Conservation (phyloP, 257 asterid genomes). For the Lycium ferocissimum region DNA sequence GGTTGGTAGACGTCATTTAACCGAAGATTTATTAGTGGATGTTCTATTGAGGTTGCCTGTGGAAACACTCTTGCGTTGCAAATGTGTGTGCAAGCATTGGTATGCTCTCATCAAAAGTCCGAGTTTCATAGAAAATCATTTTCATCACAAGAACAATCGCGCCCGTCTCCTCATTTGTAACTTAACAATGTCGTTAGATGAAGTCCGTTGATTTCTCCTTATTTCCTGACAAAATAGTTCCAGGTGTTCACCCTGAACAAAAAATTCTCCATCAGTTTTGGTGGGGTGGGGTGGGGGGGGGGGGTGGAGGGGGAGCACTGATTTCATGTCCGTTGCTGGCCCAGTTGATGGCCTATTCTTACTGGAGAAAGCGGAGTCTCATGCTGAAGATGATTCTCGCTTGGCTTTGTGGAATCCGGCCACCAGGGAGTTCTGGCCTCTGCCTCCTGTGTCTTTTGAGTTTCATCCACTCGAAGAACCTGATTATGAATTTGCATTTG, state of each 20-base stretch:
- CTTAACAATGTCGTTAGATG: conserved; percentile 21
- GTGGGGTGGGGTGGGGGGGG: no score
- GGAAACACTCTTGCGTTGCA: conserved; percentile 42
- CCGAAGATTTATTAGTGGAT: conserved; percentile 44
- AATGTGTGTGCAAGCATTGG: conserved; percentile 54
- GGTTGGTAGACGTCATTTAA: conserved; percentile 27
- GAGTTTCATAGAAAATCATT: conserved; percentile 41
- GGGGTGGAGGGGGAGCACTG: conserved; percentile 29
- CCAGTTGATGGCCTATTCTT: conserved; percentile 51
- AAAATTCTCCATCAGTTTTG: conserved; percentile 4
- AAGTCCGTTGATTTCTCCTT: conserved; percentile 29
- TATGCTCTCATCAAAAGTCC: conserved; percentile 44
- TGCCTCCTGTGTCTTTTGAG: conserved; percentile 35
- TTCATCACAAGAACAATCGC: conserved; percentile 34
- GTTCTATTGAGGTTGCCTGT: conserved; percentile 49
- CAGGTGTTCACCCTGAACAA: conserved; percentile 21
- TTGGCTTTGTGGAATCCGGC: conserved; percentile 53
- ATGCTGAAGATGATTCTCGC: background rate
- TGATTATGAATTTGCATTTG: background rate
- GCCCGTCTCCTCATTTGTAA: conserved; percentile 45
- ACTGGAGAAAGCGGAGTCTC: background rate
- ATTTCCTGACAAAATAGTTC: conserved; percentile 8
- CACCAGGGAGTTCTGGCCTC: conserved; percentile 50
- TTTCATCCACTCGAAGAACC: background rate
- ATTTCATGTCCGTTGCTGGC: conserved; percentile 37